phyloP scores from a whole-genome alignment of 768 basidiomycete genomes.

The Hericium coralloides region DNA sequence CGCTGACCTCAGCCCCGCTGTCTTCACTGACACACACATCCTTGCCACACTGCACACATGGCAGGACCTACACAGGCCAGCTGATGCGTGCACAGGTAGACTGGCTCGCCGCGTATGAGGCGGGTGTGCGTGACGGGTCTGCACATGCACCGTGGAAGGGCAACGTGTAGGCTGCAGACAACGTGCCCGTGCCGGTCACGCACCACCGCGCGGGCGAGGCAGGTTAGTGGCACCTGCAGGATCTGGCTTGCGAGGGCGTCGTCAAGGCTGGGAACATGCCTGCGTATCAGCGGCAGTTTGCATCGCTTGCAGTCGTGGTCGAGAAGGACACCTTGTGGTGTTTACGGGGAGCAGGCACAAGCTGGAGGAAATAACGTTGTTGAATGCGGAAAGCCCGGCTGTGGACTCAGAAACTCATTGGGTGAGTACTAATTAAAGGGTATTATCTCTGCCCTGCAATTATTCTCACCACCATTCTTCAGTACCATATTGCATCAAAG shows the following conservation, averaged over 20 bases:
- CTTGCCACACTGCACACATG: constrained; percentile 46
- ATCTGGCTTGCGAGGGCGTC: constrained; percentile 35
- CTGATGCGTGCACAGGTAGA: constrained; percentile 33
- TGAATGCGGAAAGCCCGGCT: no score
- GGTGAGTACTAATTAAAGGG: no score
- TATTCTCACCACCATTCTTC: no score
- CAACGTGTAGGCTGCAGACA: constrained; percentile 39
- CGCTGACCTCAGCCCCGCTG: no score
- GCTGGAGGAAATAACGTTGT: no score
- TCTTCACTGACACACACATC: constrained; percentile 47
- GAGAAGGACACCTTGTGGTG: constrained; percentile 50
- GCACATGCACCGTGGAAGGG: constrained; percentile 56
- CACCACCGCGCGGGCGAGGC: background rate
- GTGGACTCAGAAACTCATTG: no score
- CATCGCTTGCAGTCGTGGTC: constrained; percentile 26
- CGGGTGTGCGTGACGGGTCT: constrained; percentile 35
- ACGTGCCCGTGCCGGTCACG: background rate
- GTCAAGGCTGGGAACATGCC: constrained; percentile 46
- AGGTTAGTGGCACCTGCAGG: constrained; percentile 34
- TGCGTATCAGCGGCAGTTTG: constrained; percentile 42
- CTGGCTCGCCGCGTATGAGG: constrained; percentile 33
- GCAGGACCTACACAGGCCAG: constrained; percentile 47
- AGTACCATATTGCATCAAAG: no score
- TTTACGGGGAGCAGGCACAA: no score
- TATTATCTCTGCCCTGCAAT: no score